Evolutionary conservation across 768 basidiomycete species (phyloP).

Genomic region (Porpolomopsis calyptriformis): DNA sequence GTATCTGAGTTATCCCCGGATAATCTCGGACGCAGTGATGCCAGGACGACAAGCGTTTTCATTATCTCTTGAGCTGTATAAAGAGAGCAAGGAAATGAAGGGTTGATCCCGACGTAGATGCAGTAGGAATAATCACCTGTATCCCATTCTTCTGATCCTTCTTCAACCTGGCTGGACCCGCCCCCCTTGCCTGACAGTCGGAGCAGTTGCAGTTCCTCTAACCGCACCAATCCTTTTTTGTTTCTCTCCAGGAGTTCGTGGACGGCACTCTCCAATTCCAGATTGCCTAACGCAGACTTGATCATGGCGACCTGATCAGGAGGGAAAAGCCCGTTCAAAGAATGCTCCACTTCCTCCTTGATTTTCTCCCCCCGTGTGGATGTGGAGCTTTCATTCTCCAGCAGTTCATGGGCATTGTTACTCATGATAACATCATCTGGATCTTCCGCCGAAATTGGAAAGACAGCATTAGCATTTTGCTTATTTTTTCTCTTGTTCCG

Average conservation of each 20-base stretch:
- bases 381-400: slow-evolving; percentile 2
- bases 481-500: slow-evolving; percentile 21
- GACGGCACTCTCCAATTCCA: slow-evolving; percentile 61
- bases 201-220: slow-evolving; percentile 54
- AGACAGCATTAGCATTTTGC: not conserved
- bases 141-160: slow-evolving; percentile 76
- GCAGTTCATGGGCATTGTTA: slow-evolving; percentile 8
- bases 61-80: slow-evolving; percentile 59
- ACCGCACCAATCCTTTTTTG: slow-evolving; percentile 46
- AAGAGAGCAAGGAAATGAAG: slow-evolving; percentile 9
- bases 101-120: slow-evolving; percentile 7
- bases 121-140: slow-evolving; percentile 44
- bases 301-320: slow-evolving; percentile 44
- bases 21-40: slow-evolving; percentile 61
- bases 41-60: slow-evolving; percentile 55
- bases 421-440: slow-evolving; percentile 11
- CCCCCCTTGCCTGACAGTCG: slow-evolving; percentile 41
- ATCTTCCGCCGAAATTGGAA: not conserved
- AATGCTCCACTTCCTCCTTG: slow-evolving; percentile 25
- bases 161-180: slow-evolving; percentile 36
- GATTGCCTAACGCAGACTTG: slow-evolving; percentile 47
- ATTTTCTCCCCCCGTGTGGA: slow-evolving; percentile 1
- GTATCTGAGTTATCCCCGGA: slow-evolving; percentile 21
- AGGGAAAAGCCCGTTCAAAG: slow-evolving; percentile 45
- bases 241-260: slow-evolving; percentile 61